Base-by-base conservation (phyloP, 495 filamentous ascomycete species). In the Annulohypoxylon stygium region DNA sequence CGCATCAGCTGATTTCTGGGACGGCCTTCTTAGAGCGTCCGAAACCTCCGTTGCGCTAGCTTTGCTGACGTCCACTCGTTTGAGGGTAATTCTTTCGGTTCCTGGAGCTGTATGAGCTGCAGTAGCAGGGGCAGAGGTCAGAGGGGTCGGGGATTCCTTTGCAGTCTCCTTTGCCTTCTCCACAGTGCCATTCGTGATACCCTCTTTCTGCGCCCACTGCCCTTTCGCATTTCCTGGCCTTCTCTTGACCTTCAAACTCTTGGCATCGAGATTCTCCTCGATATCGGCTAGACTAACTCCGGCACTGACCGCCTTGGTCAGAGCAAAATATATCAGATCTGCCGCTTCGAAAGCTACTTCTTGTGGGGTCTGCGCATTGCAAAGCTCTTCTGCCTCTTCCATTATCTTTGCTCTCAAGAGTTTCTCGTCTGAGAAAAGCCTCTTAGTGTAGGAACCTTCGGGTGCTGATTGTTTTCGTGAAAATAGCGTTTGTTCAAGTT, bases 311-410 rank as follows among this genome's bases (percentile, higher is more conserved):
- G 93, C 97, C 80, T 93, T 96, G 6, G 96, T 93, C 25, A 99
- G 80, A 8, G 97, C 93, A 83, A 99, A 99, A 83, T 98, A 99
- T 23, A 99, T 88, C 60, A 99, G 84, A 78, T 99, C 96, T 12
- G 95, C 96, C 2, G 96, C 93, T 81, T 99, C 96, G 59, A 96
- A 96, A 12, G 96, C 92, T 53, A 98, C 86, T 18, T 98, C 93
- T 61, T 94, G 85, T 61, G 93, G 93, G 10, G 88, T 90, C 41
- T 86, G 87, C 12, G 96, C 96, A 57, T 93, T 87, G 83, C 96
- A 98, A 33, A 99, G 84, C 82, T 99, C 96, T 69, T 93, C 91
- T 2, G 96, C 96, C 79, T 99, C 96, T 81, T 99, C 96, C 91
- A 97, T 96, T 47, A 99, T 97, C 86, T 99, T 99, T 2, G 96